Conservation (phyloP, 768 basidiomycete species). For the Boletus patriciae region DNA sequence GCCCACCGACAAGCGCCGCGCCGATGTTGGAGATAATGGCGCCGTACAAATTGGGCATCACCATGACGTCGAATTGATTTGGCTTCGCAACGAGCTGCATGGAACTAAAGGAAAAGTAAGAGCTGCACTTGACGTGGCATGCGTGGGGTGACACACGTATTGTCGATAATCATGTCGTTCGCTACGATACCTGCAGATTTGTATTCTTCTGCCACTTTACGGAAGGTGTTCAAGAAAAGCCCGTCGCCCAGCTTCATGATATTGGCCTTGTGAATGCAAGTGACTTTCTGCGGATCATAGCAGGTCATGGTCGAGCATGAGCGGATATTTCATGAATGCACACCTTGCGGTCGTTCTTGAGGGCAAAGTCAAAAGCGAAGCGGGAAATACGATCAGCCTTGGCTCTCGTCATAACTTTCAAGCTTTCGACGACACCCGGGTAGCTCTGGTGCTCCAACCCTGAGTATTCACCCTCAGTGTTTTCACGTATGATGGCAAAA, state of each 20-base stretch:
- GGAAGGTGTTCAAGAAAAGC: slow-evolving; percentile 98
- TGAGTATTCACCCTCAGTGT: slow-evolving; percentile 99
- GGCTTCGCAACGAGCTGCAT: slow-evolving; percentile 99
- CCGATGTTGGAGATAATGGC: slow-evolving; percentile 98
- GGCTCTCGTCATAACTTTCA: slow-evolving; percentile 94
- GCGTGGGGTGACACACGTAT: slow-evolving; percentile 61
- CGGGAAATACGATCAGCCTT: slow-evolving; percentile 96
- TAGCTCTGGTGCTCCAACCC: slow-evolving; percentile 97
- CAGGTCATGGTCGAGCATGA: neutral
- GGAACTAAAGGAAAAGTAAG: slow-evolving; percentile 51
- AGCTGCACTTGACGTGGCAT: neutral
- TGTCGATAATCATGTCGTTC: slow-evolving; percentile 99
- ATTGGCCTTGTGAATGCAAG: slow-evolving; percentile 99
- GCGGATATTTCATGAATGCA: slow-evolving; percentile 10
- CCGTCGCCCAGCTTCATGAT: slow-evolving; percentile 99
- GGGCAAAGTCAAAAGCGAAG: slow-evolving; percentile 98
- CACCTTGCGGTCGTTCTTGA: slow-evolving; percentile 98
- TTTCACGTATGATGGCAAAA: slow-evolving; percentile 99
- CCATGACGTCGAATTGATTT: slow-evolving; percentile 98
- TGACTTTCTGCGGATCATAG: slow-evolving; percentile 78
- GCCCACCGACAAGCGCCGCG: slow-evolving; percentile 96
- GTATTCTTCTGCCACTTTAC: slow-evolving; percentile 95
- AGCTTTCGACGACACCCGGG: slow-evolving; percentile 96
- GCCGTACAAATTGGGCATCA: slow-evolving; percentile 97
- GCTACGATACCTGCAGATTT: slow-evolving; percentile 85